phyloP scores from a whole-genome alignment of 1,284 basidiomycete genomes.

The Rhodotorula sp. region DNA sequence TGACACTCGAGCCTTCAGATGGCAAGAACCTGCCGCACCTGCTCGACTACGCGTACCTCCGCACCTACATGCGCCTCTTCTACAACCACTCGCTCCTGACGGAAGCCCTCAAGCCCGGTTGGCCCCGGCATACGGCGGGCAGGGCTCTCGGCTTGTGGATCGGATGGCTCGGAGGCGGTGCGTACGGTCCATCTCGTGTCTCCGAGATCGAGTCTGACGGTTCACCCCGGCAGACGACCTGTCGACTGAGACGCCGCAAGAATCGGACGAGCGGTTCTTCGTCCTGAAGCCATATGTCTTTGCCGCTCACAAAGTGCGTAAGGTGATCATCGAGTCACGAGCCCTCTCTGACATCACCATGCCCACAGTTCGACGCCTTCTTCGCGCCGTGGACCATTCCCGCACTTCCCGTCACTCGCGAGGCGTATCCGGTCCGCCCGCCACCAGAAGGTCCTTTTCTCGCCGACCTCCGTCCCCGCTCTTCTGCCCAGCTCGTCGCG shows the following conservation, averaged over 20 bases:
- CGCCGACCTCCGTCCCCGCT: constrained; percentile 51
- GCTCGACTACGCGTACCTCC: constrained; percentile 46
- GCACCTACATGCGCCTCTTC: constrained; percentile 46
- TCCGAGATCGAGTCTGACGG: background rate
- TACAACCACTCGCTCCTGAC: constrained; percentile 49
- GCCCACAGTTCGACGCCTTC: constrained; percentile 53
- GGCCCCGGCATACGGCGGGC: constrained; percentile 48
- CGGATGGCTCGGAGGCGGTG: constrained; percentile 39
- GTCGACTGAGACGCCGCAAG: constrained; percentile 47
- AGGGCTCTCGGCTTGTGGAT: constrained; percentile 40
- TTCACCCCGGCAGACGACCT: constrained; percentile 28
- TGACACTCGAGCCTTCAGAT: constrained; percentile 42
- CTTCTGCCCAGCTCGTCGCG: constrained; percentile 47
- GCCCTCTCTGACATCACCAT: background rate
- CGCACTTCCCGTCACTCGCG: constrained; percentile 48
- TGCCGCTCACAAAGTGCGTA: constrained; percentile 53
- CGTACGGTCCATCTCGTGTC: background rate
- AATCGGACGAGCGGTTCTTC: constrained; percentile 55
- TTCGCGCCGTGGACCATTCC: constrained; percentile 55
- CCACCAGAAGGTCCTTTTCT: constrained; percentile 48
- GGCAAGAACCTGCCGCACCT: constrained; percentile 50
- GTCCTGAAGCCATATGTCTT: constrained; percentile 57
- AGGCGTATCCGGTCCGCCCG: constrained; percentile 27
- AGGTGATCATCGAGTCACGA: too few relatives aligned
- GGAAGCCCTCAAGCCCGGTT: constrained; percentile 50